Evolutionary conservation across 495 filamentous ascomycete genomes (phyloP), one percentile per base, ranked within the genome.

Genomic region (Hypomontagnella submonticulosa): DNA sequence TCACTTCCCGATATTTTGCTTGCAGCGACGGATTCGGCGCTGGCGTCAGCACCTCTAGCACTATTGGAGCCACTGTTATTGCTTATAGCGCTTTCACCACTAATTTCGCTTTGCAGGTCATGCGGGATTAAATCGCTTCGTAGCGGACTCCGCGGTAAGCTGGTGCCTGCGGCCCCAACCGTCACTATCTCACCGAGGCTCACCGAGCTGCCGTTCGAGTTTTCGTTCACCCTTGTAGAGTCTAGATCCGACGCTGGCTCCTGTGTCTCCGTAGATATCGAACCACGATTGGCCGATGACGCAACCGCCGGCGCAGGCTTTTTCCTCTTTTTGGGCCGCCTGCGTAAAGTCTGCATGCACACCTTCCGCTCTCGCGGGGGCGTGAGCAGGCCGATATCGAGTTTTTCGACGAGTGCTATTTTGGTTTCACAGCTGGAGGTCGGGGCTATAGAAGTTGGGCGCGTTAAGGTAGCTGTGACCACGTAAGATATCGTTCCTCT

Each of bases 401-500:
- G 77, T 61, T 75, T 87, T 73, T 97, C 93, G 7, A 91, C 74
- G 12, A 97, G 77, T 38, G 87, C 87, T 51, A 99, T 81, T 69
- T 94, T 94, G 43, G 85, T 81, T 67, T 94, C 90, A 77, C 89
- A 93, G 36, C 84, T 89, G 7, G 87, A 81, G 4, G 88, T 93
- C 9, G 94, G 87, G 27, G 90, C 85, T 57, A 97, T 92, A 11
- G 93, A 89, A 0, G 90, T 93, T 4, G 96, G 95, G 50, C 92
- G 87, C 7, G 96, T 99, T 44, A 98, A 71, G 20, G 92, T 97
- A 41, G 94, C 88, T 13, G 90, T 91, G 69, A 98, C 84, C 76
- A 91, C 86, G 77, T 98, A 99, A 6, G 89, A 89, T 69, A 99
- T 92, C 11, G 91, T 92, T 16, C 96, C 95, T 66, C 93, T 88